Base-by-base conservation (phyloP, 2,329 filamentous ascomycete species). In the Botrytis fragariae region DNA sequence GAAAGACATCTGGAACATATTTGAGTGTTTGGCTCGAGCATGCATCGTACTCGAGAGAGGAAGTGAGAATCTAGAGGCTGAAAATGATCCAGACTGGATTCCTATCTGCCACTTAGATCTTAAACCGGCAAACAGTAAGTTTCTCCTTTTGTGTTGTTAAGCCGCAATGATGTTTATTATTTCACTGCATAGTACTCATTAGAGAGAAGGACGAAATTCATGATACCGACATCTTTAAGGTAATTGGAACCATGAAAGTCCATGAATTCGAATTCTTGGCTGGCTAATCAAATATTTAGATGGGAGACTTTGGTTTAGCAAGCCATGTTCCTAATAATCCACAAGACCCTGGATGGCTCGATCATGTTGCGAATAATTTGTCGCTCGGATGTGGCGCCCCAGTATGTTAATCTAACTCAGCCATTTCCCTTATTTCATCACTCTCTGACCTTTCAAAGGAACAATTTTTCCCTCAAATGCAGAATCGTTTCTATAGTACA, bases 11-110 rank as follows among this genome's bases (percentile, higher is more conserved):
- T 67, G 63, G 63, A n/a, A 51, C 2, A 67, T 67, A 22, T 67
- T 67, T 51, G 63, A 51, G 32, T 67, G 63, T 51, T 51, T 67
- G 18, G 44, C 63, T 67, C 44, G 63, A 25, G 63, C 63, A 16
- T 67, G 63, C 16, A 37, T 51, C 20, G 6, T 51, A 22, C 63
- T 67, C 12, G 63, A 67, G 63, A 37, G 35, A 10, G 63, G 63
- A 1, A 37, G 12, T n/a, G 63, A 67, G 25, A 4, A 18, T 29
- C 29, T 37, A 39, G 64, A 54, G 16, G 25, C 4, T 67, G n/a
- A 8, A 29, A n/a, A 20, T n/a, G 8, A 32, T 18, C 45, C 18
- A 18, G 32, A n/a, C 45, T 67, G 64, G 64, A 39, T 54, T 22
- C 64, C 64, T 20, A n/a, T 67, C 2, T 67, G 45, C 12, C 64